Percentiles rank a stretch among this genome's conserved stretches.
These are phyloP conservation scores for Cryomyces minteri DNA, from an alignment of 495 filamentous ascomycete species.

Conservation along the genomic window DNA sequence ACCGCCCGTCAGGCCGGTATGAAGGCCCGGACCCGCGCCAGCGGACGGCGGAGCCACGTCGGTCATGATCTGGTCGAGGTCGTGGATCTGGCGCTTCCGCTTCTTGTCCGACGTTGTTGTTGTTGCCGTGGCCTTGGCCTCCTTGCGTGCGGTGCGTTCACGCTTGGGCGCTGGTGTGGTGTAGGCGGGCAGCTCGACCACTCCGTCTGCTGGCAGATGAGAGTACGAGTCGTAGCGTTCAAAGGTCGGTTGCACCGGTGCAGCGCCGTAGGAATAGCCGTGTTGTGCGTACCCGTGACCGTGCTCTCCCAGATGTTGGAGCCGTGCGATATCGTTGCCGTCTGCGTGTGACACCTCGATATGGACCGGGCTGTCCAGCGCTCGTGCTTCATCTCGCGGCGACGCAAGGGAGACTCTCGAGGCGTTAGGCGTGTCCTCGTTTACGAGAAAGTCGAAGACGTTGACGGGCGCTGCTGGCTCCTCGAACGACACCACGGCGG, in stretches of 20 bases:
- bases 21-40: conserved; percentile 28
- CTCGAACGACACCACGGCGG: conserved; percentile 5
- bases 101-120: conserved; percentile 40
- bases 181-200: conserved; percentile 25
- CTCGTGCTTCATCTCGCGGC: neutral
- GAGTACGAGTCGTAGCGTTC: conserved; percentile 18
- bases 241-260: conserved; percentile 23
- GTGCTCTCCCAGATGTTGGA: conserved; percentile 10
- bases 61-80: conserved; percentile 53
- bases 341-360: neutral
- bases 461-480: conserved; percentile 39
- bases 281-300: conserved; percentile 31
- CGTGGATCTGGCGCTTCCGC: conserved; percentile 62
- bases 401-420: conserved; percentile 36
- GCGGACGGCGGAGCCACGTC: conserved; percentile 43
- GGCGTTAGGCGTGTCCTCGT: conserved; percentile 54
- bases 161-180: conserved; percentile 48
- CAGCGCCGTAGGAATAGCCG: conserved; percentile 41
- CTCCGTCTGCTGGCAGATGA: conserved; percentile 15
- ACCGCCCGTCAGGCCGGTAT: conserved; percentile 77
- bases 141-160: neutral
- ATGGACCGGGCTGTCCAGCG: neutral
- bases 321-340: neutral
- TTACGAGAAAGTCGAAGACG: conserved; percentile 79
- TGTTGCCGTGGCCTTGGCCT: neutral